phyloP scores from a whole-genome alignment of 225 moss, liverwort and hornwort species.

The Thuidium tamariscinum region DNA sequence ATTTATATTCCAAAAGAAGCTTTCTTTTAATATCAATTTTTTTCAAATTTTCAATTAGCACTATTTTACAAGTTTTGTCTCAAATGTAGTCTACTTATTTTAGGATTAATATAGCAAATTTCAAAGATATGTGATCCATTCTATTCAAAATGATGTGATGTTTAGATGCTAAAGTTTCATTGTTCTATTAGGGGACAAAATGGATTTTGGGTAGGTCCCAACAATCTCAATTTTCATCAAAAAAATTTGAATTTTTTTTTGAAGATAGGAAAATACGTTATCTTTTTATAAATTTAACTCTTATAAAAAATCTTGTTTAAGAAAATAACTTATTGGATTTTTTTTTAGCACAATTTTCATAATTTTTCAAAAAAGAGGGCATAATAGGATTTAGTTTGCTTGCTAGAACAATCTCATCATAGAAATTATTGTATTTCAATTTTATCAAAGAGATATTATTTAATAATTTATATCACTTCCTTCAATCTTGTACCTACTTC shows the following conservation, averaged over 20 bases:
- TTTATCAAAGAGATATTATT: too few species aligned
- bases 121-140: rapidly evolving
- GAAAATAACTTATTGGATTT: too few species aligned
- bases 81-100: rapidly evolving
- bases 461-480: too few species aligned
- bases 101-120: not conserved
- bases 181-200: not conserved
- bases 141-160: not conserved
- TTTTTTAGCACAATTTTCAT: rapidly evolving
- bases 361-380: too few species aligned
- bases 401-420: too few species aligned
- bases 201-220: rapidly evolving
- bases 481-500: too few species aligned
- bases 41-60: too few species aligned
- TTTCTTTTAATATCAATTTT: not conserved
- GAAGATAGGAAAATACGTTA: not conserved
- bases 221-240: not conserved
- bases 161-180: too few species aligned
- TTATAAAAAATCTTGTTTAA: too few species aligned
- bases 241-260: not conserved
- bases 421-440: too few species aligned
- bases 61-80: not conserved
- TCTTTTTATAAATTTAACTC: too few species aligned
- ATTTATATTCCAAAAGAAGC: not conserved
- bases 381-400: too few species aligned